Conservation (phyloP, 2,329 filamentous ascomycete genomes). For the Cladosporium sphaerospermum region DNA sequence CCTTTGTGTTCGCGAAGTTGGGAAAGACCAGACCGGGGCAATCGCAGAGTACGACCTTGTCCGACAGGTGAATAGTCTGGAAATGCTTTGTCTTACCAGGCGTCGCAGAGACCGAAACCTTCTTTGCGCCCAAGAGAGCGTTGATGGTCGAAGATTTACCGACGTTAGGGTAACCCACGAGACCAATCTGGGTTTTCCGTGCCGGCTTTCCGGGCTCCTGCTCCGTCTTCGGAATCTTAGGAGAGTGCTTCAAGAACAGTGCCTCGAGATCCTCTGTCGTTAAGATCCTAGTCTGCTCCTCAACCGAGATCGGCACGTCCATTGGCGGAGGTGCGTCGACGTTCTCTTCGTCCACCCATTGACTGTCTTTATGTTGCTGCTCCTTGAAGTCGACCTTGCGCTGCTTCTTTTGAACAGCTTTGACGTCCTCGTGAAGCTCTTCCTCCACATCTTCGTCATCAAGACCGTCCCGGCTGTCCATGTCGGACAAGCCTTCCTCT, state of each 20-base stretch:
- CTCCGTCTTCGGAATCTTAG: constrained; percentile 39
- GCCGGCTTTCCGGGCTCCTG: constrained; percentile 42
- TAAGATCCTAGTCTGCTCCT: constrained; percentile 62
- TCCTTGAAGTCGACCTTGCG: constrained; percentile 37
- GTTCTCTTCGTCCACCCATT: constrained; percentile 37
- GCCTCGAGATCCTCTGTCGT: constrained; percentile 89
- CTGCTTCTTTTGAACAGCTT: constrained; percentile 36
- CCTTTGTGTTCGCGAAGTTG: constrained; percentile 95
- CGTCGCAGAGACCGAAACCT: constrained; percentile 94
- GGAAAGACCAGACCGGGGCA: constrained; percentile 98
- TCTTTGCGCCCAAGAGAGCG: constrained; percentile 95
- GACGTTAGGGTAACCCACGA: constrained; percentile 97
- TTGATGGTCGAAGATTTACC: constrained; percentile 99
- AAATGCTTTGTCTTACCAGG: constrained; percentile 99
- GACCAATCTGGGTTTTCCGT: constrained; percentile 76
- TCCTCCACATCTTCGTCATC: constrained; percentile 32
- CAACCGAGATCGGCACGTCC: constrained; percentile 33
- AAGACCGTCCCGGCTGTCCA: constrained; percentile 36
- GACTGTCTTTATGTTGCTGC: constrained; percentile 34
- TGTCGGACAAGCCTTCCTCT: constrained; percentile 20
- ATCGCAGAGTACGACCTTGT: constrained; percentile 87
- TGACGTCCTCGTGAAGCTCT: constrained; percentile 45
- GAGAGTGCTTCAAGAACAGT: constrained; percentile 74
- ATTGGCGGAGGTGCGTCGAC: constrained; percentile 27
- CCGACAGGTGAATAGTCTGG: constrained; percentile 91